Evolutionary conservation across 164 flowering plant genomes (phyloP).

Genomic region (Litsea cubeba): DNA sequence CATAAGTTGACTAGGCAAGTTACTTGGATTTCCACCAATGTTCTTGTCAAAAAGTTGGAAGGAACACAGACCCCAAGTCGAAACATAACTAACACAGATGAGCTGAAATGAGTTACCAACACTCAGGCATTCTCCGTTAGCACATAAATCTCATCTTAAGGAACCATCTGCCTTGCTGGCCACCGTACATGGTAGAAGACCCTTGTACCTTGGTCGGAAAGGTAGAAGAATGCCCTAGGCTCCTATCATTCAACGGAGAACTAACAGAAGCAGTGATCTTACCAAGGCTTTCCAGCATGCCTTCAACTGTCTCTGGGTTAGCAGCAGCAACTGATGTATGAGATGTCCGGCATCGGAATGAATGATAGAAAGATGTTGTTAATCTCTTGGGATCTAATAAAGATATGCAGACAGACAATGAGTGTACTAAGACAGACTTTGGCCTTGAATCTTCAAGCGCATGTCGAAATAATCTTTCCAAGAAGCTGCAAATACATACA

Average conservation of each 20-base stretch:
- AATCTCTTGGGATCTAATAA: slow-evolving; percentile 81
- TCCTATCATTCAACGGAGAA: neutral
- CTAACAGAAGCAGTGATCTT: slow-evolving; percentile 12
- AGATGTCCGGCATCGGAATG: slow-evolving; percentile 54
- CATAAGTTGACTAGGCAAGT: too few relatives aligned
- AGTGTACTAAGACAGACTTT: slow-evolving; percentile 77
- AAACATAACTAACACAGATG: too few relatives aligned
- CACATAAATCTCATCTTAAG: too few relatives aligned
- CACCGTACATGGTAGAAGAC: too few relatives aligned
- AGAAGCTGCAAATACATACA: slow-evolving; percentile 51
- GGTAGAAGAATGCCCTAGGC: neutral
- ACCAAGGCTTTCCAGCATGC: slow-evolving; percentile 88
- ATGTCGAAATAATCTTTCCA: slow-evolving; percentile 74
- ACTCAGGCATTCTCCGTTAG: too few relatives aligned
- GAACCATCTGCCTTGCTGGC: too few relatives aligned
- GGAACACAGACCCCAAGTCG: too few relatives aligned
- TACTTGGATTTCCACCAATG: too few relatives aligned
- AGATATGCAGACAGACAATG: slow-evolving; percentile 79
- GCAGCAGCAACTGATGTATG: slow-evolving; percentile 49
- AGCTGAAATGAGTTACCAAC: too few relatives aligned
- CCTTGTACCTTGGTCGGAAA: too few relatives aligned
- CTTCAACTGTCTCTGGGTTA: slow-evolving; percentile 69
- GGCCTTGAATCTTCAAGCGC: slow-evolving; percentile 86
- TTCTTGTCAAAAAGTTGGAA: too few relatives aligned
- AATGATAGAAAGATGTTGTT: slow-evolving; percentile 45